Evolutionary conservation across 2,329 filamentous ascomycete genomes (phyloP).

Genomic region (Macrophomina phaseolina): DNA sequence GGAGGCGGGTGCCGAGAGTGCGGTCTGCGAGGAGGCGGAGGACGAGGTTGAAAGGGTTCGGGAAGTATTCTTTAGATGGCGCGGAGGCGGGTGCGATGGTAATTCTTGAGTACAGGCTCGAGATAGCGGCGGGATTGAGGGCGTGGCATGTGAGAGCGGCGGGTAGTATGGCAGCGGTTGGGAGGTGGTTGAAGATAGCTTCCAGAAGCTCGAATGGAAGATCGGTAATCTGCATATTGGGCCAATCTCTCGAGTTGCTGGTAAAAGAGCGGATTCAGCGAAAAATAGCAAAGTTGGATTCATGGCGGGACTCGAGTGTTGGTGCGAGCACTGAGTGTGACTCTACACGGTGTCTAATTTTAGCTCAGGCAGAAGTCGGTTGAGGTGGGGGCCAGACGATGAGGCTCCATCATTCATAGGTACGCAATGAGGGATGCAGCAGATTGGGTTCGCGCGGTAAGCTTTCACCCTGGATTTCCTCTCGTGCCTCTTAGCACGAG

Average conservation of each 20-base stretch:
- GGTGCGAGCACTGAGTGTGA: background rate
- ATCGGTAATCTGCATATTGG: background rate
- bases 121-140: background rate
- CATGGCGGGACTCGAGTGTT: too few species aligned
- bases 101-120: background rate
- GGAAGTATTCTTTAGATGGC: background rate
- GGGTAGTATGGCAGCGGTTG: background rate
- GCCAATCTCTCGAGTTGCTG: background rate
- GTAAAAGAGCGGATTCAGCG: too few species aligned
- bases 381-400: background rate
- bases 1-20: background rate
- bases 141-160: slow-evolving; percentile 3
- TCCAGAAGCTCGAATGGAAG: background rate
- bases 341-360: background rate
- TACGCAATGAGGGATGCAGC: too few species aligned
- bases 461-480: too few species aligned
- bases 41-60: background rate
- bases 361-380: background rate
- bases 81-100: background rate
- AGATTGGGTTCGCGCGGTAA: too few species aligned
- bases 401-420: too few species aligned
- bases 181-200: background rate
- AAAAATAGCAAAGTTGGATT: background rate
- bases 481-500: too few species aligned
- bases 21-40: background rate